Base-by-base conservation (phyloP, 805 yeast genomes). In the Teunomyces funiuensis region DNA sequence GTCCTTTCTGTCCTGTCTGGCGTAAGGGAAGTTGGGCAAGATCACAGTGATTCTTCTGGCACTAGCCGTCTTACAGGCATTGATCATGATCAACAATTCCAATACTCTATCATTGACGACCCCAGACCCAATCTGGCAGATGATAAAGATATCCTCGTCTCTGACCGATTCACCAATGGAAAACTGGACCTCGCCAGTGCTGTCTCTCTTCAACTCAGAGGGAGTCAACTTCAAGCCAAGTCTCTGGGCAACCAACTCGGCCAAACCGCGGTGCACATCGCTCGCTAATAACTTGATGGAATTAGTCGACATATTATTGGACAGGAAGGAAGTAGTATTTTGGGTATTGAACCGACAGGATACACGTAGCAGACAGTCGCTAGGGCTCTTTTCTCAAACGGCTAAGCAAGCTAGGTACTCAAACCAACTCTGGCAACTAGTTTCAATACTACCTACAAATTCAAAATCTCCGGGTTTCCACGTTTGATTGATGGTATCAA, bases 1-100 rank as follows among this genome's bases (percentile, higher is more conserved):
- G 60, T 86, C 95, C 65, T 86, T 86, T 60, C 88, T 76, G 60
- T 86, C 95, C 62, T 86, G 95, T 69, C 95, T 79, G n/a, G 93
- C 93, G 53, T 86, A 86, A 8, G 90, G 90, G 63, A 84, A 86
- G 59, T 81, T 85, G 40, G 95, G 93, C 49, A 86, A 76, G 13
- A 86, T 86, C 5, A 87, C 93, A 2, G 91, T 85, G 58, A 86
- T 83, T 59, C 88, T 76, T 59, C 93, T 76, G 14, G 91, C 93
- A 40, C 88, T 80, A 7, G 93, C 93, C 2, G 85, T 82, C 54
- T 82, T 82, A 62, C 91, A 86, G 13, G 93, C 91, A 55, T 83
- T 83, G 48, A 86, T 83, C 82, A 85, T 83, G 55, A 85, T 82
- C 50, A 86, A 63, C 28, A 85, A 65, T 58, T 86, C 95, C 65